Percentiles rank a stretch among this genome's conserved stretches.
Conservation (phyloP, 2,329 filamentous ascomycete genomes). For the Botrytis paeoniae region DNA sequence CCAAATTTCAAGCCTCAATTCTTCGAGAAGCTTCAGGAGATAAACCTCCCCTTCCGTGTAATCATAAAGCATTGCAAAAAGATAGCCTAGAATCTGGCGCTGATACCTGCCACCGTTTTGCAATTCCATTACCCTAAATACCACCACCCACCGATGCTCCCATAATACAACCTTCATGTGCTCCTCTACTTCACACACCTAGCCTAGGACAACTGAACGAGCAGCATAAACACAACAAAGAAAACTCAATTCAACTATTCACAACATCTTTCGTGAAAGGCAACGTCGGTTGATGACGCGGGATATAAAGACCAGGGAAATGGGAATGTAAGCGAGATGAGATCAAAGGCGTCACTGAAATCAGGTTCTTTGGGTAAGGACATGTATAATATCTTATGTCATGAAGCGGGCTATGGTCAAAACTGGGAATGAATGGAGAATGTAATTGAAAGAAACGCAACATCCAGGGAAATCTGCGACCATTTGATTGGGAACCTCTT, state of each 20-base stretch:
- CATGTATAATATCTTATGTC: neutral
- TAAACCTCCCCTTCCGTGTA: too few relatives aligned
- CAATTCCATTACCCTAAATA: neutral
- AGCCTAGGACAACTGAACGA: neutral
- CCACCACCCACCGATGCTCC: neutral
- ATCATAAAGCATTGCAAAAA: neutral
- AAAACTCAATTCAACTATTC: neutral
- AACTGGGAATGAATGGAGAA: neutral
- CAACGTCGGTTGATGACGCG: neutral
- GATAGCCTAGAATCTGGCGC: neutral
- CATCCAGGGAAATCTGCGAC: neutral
- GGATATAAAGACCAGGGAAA: neutral
- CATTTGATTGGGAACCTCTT: neutral
- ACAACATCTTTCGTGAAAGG: neutral
- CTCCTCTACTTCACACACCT: neutral
- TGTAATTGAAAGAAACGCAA: too few relatives aligned
- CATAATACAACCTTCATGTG: neutral
- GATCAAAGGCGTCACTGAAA: neutral
- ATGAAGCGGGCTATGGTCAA: neutral
- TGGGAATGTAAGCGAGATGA: neutral
- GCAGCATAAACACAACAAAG: neutral
- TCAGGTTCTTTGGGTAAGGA: neutral
- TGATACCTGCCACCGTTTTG: neutral
- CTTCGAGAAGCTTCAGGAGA: too few relatives aligned
- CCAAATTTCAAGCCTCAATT: neutral